Conservation (phyloP, 768 basidiomycete genomes). For the Candolleomyces efflorescens region DNA sequence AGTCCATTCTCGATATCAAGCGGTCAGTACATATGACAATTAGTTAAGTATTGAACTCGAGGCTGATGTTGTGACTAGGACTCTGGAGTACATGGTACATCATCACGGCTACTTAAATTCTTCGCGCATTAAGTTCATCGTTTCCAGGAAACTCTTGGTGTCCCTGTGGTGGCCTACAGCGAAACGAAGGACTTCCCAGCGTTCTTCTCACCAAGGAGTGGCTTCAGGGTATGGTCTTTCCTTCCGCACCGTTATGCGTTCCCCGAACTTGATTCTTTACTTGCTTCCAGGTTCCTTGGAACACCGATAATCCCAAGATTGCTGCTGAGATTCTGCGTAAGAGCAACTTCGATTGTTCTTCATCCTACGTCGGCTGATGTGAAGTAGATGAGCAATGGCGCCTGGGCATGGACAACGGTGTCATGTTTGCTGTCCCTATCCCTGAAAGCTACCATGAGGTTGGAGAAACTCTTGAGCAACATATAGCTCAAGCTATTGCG, state of each 20-base stretch:
- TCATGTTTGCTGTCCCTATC: slow-evolving; percentile 86
- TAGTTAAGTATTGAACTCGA: too few relatives aligned
- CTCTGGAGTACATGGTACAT: slow-evolving; percentile 72
- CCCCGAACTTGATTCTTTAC: neutral
- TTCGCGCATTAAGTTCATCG: neutral
- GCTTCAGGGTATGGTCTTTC: slow-evolving; percentile 55
- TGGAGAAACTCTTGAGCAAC: slow-evolving; percentile 68
- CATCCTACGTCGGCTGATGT: neutral
- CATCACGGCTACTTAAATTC: neutral
- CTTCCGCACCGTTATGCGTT: neutral
- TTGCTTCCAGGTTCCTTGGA: slow-evolving; percentile 72
- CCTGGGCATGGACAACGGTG: slow-evolving; percentile 72
- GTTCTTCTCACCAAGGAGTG: slow-evolving; percentile 84
- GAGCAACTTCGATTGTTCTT: slow-evolving; percentile 17
- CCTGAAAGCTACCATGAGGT: slow-evolving; percentile 66
- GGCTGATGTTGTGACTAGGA: slow-evolving; percentile 35
- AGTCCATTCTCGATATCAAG: slow-evolving; percentile 93
- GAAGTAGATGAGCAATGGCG: slow-evolving; percentile 61
- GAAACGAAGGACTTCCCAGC: slow-evolving; percentile 84
- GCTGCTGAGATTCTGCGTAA: slow-evolving; percentile 77
- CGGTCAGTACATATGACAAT: slow-evolving; percentile 31
- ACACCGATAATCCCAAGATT: slow-evolving; percentile 49
- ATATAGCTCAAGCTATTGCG: slow-evolving; percentile 77
- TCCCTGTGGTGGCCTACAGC: slow-evolving; percentile 82
- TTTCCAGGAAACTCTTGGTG: slow-evolving; percentile 87